Percentiles rank a stretch among this genome's conserved stretches.
phyloP scores from a whole-genome alignment of 2,329 filamentous ascomycete genomes.

The Monilinia laxa region DNA sequence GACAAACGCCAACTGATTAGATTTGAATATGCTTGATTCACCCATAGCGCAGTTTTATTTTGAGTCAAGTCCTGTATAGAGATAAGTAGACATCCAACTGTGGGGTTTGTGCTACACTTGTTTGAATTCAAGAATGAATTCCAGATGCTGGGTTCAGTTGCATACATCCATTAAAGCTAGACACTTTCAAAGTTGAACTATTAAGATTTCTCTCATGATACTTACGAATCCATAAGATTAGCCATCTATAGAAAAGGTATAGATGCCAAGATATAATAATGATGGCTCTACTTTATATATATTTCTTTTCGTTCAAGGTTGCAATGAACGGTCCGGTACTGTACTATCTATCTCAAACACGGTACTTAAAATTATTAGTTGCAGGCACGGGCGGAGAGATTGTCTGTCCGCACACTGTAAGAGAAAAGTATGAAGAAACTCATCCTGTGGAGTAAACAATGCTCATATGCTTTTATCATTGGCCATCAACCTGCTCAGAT shows the following conservation, averaged over 20 bases:
- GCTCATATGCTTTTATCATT: slow-evolving; percentile 1
- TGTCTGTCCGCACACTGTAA: slow-evolving; percentile 4
- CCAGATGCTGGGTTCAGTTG: background rate
- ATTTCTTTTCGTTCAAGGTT: slow-evolving; percentile 1
- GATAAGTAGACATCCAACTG: background rate
- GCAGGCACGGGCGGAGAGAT: background rate
- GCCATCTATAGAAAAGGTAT: background rate
- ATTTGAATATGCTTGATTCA: background rate
- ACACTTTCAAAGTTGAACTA: background rate
- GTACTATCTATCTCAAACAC: slow-evolving; percentile 19
- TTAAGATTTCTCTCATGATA: background rate
- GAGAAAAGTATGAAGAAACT: background rate
- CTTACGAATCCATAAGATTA: background rate
- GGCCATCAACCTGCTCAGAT: background rate
- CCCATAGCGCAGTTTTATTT: background rate
- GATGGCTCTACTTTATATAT: background rate
- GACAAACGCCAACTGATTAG: slow-evolving; percentile 19
- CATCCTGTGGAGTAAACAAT: background rate
- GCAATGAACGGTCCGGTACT: slow-evolving; percentile 13
- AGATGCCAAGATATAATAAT: background rate
- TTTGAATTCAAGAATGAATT: slow-evolving; percentile 3
- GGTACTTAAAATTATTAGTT: slow-evolving; percentile 16
- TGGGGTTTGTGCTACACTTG: background rate
- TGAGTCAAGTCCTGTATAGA: background rate
- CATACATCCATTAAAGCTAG: background rate